phyloP scores from a whole-genome alignment of 495 filamentous ascomycete species.

The Polyplosphaeria fusca region DNA sequence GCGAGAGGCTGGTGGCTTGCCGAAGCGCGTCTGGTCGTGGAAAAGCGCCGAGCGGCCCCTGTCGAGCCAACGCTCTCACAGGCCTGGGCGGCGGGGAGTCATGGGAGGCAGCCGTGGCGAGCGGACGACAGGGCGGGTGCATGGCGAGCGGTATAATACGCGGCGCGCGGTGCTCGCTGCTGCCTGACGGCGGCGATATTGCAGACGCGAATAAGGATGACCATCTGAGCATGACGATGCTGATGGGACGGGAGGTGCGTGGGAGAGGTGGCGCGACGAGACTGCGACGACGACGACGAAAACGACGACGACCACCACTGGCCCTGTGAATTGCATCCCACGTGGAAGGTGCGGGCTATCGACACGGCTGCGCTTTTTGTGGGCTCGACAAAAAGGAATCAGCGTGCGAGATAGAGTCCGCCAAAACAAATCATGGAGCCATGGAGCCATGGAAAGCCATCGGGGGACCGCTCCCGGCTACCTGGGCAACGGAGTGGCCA shows the following conservation, averaged over 20 bases:
- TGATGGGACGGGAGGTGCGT: not conserved
- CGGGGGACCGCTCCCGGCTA: conserved; percentile 9
- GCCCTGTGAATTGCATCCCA: conserved; percentile 20
- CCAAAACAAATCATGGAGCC: conserved; percentile 16
- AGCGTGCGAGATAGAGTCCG: conserved; percentile 15
- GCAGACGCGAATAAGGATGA: not conserved
- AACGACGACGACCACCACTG: not conserved
- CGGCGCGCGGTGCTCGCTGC: not conserved
- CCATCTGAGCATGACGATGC: not conserved
- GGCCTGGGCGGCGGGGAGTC: not conserved
- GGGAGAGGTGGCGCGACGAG: not conserved
- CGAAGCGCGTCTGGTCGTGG: not conserved
- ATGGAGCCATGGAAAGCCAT: not conserved
- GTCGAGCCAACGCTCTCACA: conserved; percentile 13
- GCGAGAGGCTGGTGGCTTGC: conserved; percentile 21
- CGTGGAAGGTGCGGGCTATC: conserved; percentile 30
- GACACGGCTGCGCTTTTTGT: not conserved
- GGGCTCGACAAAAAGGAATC: conserved; percentile 20
- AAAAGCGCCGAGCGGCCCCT: conserved; percentile 14
- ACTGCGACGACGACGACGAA: not conserved
- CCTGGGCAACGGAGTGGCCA: conserved; percentile 20
- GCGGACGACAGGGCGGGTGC: conserved; percentile 8
- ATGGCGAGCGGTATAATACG: not conserved
- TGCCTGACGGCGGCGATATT: not conserved
- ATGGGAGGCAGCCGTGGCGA: conserved; percentile 2